A percentile compares a stretch with the other conserved stretches of the same genome.
Evolutionary conservation across 2,329 filamentous ascomycete species (phyloP).

Genomic region (Alternaria sp.): DNA sequence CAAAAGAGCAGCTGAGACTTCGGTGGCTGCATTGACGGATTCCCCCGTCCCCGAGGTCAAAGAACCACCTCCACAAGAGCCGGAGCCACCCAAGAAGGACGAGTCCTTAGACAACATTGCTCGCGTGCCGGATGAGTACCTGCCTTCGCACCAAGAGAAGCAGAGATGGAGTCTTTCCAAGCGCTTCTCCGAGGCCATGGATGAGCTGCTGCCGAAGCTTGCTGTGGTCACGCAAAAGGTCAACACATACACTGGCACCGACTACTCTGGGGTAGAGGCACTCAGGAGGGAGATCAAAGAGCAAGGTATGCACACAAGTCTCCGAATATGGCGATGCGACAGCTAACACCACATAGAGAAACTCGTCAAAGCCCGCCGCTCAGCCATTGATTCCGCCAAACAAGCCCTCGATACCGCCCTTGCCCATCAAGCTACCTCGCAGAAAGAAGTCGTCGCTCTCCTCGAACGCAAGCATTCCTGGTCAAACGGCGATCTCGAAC

Average conservation of each 20-base stretch:
- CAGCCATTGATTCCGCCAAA: conserved; percentile 73
- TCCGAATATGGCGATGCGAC: neutral
- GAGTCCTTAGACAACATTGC: conserved; percentile 35
- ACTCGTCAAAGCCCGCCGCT: conserved; percentile 64
- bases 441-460: conserved; percentile 93
- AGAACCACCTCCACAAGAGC: conserved; percentile 11
- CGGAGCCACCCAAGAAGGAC: conserved; percentile 7
- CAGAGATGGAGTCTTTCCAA: conserved; percentile 65
- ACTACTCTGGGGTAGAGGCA: conserved; percentile 85
- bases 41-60: conserved; percentile 2
- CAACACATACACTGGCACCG: conserved; percentile 87
- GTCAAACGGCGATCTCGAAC: conserved; percentile 84
- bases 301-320: conserved; percentile 56
- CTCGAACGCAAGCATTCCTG: conserved; percentile 94
- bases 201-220: conserved; percentile 83
- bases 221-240: conserved; percentile 85
- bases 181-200: conserved; percentile 77
- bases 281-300: conserved; percentile 79
- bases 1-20: conserved; percentile 7
- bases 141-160: conserved; percentile 61
- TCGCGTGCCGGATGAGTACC: conserved; percentile 47
- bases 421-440: conserved; percentile 80
- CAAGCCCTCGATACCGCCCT: conserved; percentile 83
- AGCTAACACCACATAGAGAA: conserved; percentile 51
- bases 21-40: conserved; percentile 5